Evolutionary conservation across 768 basidiomycete species (phyloP), one percentile per base, ranked within the genome.

Genomic region (Jaapia argillacea): DNA sequence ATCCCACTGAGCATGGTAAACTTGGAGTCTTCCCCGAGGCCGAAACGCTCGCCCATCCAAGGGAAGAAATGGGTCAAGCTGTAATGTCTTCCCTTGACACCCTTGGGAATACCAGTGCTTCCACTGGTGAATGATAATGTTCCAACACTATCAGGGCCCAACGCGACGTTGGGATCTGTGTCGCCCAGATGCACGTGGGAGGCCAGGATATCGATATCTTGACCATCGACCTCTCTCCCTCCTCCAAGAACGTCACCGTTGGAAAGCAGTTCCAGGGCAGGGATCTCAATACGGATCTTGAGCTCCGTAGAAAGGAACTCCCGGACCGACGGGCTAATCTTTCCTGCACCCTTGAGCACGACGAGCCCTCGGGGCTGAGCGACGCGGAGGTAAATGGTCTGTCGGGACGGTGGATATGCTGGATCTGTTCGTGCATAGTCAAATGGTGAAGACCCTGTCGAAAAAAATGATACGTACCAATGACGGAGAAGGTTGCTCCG

Each of bases 1-100:
- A 99, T 99, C 16, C 96, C 96, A 53, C 90, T 93, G 24, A 99
- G 74, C 96, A 99, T 98, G 0, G 96, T 98, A 56, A 96, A 99
- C 61, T 79, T 88, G 48, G 86, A 89, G 24, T 70, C 63, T 45
- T 79, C 69, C 27, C 70, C 66, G 39, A 99, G 64, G 1, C 74
- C 80, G 58, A 98, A 99, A 24, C 80, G 66, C 57, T 89, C 66
- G 18, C 85, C 84, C 96, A 99, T 98, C 96, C 96, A 99, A 2
- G 93, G 93, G 77, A 98, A 98, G 74, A 98, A 99, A 59, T 98
- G 96, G 0, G 96, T 99, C 51, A 99, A 66, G 51, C 86, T 90
- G 63, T 86, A 98, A 60, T 99, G 96, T 36, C 96, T 69, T 0
- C 96, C 96, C 48, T 76, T 77, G 16, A 99, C 94, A n/a, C 94